phyloP scores from a whole-genome alignment of 2,329 filamentous ascomycete species.

The Fusarium mundagurra region DNA sequence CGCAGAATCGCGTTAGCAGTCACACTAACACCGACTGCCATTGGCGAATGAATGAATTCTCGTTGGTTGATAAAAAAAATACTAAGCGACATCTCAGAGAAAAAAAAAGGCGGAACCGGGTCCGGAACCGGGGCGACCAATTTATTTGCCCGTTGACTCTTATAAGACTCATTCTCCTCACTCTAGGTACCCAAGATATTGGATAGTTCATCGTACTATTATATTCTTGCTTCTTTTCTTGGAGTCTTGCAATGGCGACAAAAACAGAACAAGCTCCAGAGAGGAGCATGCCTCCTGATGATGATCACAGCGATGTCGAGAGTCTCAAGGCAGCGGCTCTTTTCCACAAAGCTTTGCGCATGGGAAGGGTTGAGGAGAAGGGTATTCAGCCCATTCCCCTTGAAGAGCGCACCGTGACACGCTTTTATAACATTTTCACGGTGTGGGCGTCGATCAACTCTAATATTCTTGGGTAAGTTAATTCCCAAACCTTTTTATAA shows the following conservation, averaged over 20 bases:
- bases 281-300: constrained; percentile 29
- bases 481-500: background rate
- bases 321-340: constrained; percentile 42
- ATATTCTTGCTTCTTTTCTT: background rate
- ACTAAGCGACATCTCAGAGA: constrained; percentile 11
- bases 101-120: constrained; percentile 31
- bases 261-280: constrained; percentile 26
- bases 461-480: constrained; percentile 56
- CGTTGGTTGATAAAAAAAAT: constrained; percentile 2
- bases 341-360: constrained; percentile 48
- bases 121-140: constrained; percentile 32
- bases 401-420: constrained; percentile 52
- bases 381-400: constrained; percentile 56
- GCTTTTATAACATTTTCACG: constrained; percentile 58
- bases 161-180: constrained; percentile 19
- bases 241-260: background rate
- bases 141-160: constrained; percentile 21
- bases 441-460: constrained; percentile 60
- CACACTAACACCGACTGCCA: constrained; percentile 16
- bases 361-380: constrained; percentile 54
- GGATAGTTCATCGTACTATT: background rate
- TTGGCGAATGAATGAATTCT: constrained; percentile 25
- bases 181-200: background rate
- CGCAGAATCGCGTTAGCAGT: constrained; percentile 25
- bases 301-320: constrained; percentile 42